Evolutionary conservation across 2,329 filamentous ascomycete genomes (phyloP).

Genomic region (Alternaria novae-zelandiae): DNA sequence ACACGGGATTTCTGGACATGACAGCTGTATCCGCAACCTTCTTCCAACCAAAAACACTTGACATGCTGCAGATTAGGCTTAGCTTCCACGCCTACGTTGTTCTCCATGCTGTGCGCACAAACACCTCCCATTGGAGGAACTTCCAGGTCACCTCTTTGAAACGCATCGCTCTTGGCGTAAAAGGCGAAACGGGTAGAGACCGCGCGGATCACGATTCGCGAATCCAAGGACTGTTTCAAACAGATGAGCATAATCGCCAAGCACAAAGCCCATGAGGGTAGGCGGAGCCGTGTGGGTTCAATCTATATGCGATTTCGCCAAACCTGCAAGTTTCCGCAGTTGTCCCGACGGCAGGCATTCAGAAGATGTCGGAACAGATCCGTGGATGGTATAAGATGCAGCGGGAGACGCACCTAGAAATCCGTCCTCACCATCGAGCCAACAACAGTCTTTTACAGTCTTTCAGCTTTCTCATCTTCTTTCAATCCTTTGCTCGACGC

Average conservation of each 20-base stretch:
- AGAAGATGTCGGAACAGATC: not conserved
- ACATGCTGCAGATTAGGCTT: not conserved
- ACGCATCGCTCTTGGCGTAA: conserved; percentile 6
- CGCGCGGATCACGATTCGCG: conserved; percentile 13
- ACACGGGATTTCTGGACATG: not conserved
- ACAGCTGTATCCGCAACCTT: not conserved
- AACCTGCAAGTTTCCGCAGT: not conserved
- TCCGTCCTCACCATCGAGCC: conserved; percentile 26
- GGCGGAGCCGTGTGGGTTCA: conserved; percentile 7
- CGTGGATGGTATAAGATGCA: conserved; percentile 20
- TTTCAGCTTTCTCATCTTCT: conserved; percentile 10
- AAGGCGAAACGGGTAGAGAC: conserved; percentile 5
- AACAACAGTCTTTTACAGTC: conserved; percentile 20
- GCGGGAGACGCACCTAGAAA: conserved; percentile 1
- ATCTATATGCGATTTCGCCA: conserved; percentile 6
- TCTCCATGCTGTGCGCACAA: not conserved
- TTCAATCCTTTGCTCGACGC: conserved; percentile 29
- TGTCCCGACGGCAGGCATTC: not conserved
- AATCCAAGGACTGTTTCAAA: conserved; percentile 24
- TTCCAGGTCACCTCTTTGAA: conserved; percentile 8
- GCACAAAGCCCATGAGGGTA: not conserved
- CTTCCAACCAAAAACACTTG: not conserved
- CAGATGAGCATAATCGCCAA: conserved; percentile 17
- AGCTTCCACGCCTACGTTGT: not conserved
- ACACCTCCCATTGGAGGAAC: conserved; percentile 3